phyloP scores from a whole-genome alignment of 441 rosid species.

The Eruca vesicaria region DNA sequence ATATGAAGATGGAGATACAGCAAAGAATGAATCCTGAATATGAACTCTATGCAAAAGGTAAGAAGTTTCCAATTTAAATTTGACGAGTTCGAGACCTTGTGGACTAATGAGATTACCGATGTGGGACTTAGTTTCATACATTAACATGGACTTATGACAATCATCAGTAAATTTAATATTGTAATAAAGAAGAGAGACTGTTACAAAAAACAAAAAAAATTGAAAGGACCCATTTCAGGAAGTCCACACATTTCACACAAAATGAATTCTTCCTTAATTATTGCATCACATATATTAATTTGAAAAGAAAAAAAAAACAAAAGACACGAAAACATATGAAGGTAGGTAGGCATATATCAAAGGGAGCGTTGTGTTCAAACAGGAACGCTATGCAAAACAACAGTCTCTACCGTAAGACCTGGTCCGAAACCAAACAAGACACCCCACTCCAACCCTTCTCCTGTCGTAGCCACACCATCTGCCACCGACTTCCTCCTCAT shows the following conservation, averaged over 20 bases:
- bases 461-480: conserved; percentile 40
- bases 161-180: not conserved
- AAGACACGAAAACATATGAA: not conserved
- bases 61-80: not conserved
- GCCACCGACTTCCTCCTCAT: conserved; percentile 38
- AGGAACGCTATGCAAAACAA: conserved; percentile 42
- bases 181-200: not conserved
- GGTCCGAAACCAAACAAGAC: conserved; percentile 51
- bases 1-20: conserved; percentile 5
- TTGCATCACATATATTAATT: not conserved
- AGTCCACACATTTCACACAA: conserved; percentile 5
- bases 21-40: conserved; percentile 11
- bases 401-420: conserved; percentile 45
- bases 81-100: conserved; percentile 9
- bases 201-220: not conserved
- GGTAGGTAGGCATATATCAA: conserved; percentile 8
- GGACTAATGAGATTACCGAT: no score
- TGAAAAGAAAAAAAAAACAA: not conserved
- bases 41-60: conserved; percentile 20
- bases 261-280: conserved; percentile 1
- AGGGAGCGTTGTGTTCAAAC: conserved; percentile 7
- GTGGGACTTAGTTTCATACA: no score
- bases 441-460: conserved; percentile 52
- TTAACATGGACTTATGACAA: not conserved
- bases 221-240: not conserved